Evolutionary conservation across 2,329 filamentous ascomycete genomes (phyloP).

Genomic region (Aureobasidium sp.): DNA sequence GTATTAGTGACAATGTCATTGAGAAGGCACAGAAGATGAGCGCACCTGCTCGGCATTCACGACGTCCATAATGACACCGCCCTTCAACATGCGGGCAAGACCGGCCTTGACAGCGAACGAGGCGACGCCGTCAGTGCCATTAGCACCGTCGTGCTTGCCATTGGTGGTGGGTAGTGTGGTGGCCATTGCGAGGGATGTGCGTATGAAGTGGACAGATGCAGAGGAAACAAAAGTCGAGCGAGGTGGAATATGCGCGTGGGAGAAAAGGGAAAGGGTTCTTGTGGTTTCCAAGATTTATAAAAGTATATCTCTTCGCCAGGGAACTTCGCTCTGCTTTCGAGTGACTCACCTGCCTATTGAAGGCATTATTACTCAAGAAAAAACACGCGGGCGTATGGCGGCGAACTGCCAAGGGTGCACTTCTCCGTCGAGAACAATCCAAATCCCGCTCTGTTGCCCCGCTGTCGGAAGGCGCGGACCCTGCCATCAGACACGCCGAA

Average conservation of each 20-base stretch:
- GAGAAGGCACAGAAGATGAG: neutral
- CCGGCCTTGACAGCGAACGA: conserved; percentile 90
- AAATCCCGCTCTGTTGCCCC: neutral
- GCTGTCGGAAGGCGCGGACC: conserved; percentile 8
- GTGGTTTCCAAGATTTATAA: neutral
- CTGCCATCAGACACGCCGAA: neutral
- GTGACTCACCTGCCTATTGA: conserved; percentile 12
- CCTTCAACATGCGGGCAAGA: conserved; percentile 96
- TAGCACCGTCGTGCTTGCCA: conserved; percentile 28
- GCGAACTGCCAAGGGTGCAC: neutral
- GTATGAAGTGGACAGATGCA: neutral
- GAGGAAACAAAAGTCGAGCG: neutral
- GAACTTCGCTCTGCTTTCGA: conserved; percentile 7
- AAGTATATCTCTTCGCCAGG: neutral
- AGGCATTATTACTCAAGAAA: conserved; percentile 11
- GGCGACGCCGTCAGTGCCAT: conserved; percentile 31
- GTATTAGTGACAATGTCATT: neutral
- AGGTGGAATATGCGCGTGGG: neutral
- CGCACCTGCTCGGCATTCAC: conserved; percentile 75
- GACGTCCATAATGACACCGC: conserved; percentile 99
- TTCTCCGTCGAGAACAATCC: neutral
- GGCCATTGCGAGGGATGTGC: conserved; percentile 31
- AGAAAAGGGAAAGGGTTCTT: neutral
- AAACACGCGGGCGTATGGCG: conserved; percentile 9
- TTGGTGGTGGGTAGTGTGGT: conserved; percentile 44